A percentile compares a stretch with the other conserved stretches of the same genome.
Evolutionary conservation across 257 asterid species (phyloP).

Genomic region (Nicotiana knightiana): DNA sequence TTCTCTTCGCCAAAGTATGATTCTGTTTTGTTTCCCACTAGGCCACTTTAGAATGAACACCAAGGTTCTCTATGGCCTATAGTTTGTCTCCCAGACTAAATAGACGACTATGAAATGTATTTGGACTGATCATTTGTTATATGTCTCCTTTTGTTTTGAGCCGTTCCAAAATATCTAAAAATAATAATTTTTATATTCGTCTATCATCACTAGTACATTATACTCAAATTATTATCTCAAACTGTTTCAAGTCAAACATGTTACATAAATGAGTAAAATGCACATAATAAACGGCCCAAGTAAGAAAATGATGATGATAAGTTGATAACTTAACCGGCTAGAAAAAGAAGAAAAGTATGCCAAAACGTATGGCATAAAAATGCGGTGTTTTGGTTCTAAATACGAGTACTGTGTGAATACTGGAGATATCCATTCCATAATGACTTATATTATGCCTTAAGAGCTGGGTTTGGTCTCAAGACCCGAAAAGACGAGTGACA

Average conservation of each 20-base stretch:
- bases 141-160: not conserved
- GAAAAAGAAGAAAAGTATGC: not conserved
- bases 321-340: too few species aligned
- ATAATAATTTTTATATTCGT: not conserved
- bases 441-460: constrained; percentile 6
- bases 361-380: not conserved
- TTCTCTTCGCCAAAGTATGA: not conserved
- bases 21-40: not conserved
- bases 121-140: not conserved
- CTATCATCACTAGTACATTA: not conserved
- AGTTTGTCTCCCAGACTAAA: not conserved
- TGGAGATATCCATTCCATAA: not conserved
- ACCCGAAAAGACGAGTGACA: not conserved
- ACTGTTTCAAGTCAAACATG: not conserved
- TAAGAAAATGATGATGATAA: too few species aligned
- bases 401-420: not conserved
- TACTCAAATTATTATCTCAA: not conserved
- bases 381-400: not conserved
- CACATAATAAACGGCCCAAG: too few species aligned
- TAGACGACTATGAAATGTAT: not conserved
- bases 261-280: not conserved
- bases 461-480: not conserved
- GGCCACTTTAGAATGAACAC: not conserved
- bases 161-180: not conserved
- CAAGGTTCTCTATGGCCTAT: not conserved